A percentile compares a stretch with the other conserved stretches of the same genome.
These are phyloP conservation scores for Microascus cirrosus DNA, from an alignment of 2,329 filamentous ascomycete species.

Conservation along the genomic window DNA sequence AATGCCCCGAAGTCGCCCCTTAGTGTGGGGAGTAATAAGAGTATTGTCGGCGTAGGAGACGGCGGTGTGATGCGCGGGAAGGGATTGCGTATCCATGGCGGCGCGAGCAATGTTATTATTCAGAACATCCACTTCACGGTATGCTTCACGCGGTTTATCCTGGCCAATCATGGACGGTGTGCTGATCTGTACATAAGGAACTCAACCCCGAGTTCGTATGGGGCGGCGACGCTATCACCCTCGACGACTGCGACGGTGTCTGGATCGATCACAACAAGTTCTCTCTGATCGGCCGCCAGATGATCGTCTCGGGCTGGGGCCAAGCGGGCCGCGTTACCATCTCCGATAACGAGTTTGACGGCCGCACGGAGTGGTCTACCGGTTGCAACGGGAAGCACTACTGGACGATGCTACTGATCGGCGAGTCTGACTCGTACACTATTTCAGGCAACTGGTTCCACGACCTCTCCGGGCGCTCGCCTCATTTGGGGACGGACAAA, in stretches of 20 bases:
- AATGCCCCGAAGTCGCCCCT: conserved; percentile 15
- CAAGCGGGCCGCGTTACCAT: conserved; percentile 24
- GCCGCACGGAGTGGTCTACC: conserved; percentile 26
- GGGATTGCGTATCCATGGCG: conserved; percentile 21
- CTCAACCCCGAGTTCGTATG: conserved; percentile 23
- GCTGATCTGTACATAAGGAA: conserved; percentile 6
- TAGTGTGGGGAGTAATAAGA: conserved; percentile 26
- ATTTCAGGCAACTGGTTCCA: conserved; percentile 31
- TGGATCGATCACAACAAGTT: conserved; percentile 26
- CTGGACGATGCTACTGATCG: conserved; percentile 30
- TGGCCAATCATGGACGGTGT: not conserved
- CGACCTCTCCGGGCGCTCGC: conserved; percentile 28
- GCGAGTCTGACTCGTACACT: conserved; percentile 25
- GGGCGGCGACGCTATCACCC: conserved; percentile 23
- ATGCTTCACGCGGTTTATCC: no score
- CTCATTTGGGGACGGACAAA: conserved; percentile 25
- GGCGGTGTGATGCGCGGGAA: conserved; percentile 27
- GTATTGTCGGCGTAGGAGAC: conserved; percentile 23
- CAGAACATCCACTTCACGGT: conserved; percentile 20
- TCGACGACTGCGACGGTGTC: conserved; percentile 19
- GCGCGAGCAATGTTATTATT: conserved; percentile 22
- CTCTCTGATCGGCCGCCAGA: conserved; percentile 31
- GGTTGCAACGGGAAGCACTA: conserved; percentile 33
- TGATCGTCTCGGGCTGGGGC: conserved; percentile 16
- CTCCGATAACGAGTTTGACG: conserved; percentile 34